Percentiles rank a stretch among this genome's conserved stretches.
These are phyloP conservation scores for Kwoniella europaea DNA, from an alignment of 768 basidiomycete species.

Conservation along the genomic window DNA sequence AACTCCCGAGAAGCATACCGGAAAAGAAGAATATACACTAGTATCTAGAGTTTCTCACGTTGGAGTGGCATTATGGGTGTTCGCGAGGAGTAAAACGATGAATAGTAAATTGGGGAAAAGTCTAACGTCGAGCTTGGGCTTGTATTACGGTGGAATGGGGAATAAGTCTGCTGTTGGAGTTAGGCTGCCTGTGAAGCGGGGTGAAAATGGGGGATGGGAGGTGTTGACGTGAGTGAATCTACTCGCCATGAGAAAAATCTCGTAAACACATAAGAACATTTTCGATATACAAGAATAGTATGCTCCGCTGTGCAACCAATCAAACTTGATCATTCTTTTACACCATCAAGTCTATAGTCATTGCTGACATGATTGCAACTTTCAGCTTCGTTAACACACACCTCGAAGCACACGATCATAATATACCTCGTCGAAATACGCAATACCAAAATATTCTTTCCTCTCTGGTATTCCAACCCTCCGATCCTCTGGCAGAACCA, in stretches of 20 bases:
- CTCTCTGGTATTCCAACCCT: constrained; percentile 75
- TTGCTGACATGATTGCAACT: no score
- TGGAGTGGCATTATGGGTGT: constrained; percentile 85
- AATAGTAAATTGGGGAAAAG: constrained; percentile 66
- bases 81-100: constrained; percentile 69
- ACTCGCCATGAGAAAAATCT: no score
- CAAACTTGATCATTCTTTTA: no score
- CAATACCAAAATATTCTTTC: constrained; percentile 83
- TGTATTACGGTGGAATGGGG: constrained; percentile 76
- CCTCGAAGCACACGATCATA: constrained; percentile 77
- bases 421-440: constrained; percentile 69
- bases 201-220: constrained; percentile 68
- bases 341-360: no score
- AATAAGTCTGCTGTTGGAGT: constrained; percentile 95
- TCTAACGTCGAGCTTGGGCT: constrained; percentile 71
- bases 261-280: no score
- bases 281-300: no score
- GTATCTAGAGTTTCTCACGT: constrained; percentile 81
- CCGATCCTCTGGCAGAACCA: constrained; percentile 63
- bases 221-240: constrained; percentile 81
- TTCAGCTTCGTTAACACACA: constrained; percentile 95
- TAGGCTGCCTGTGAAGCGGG: constrained; percentile 72
- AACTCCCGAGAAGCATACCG: constrained; percentile 17
- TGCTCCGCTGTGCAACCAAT: no score
- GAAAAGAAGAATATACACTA: constrained; percentile 72